Evolutionary conservation across 2,329 filamentous ascomycete species (phyloP), one percentile per base, ranked within the genome.

Genomic region (Trichothecium roseum): DNA sequence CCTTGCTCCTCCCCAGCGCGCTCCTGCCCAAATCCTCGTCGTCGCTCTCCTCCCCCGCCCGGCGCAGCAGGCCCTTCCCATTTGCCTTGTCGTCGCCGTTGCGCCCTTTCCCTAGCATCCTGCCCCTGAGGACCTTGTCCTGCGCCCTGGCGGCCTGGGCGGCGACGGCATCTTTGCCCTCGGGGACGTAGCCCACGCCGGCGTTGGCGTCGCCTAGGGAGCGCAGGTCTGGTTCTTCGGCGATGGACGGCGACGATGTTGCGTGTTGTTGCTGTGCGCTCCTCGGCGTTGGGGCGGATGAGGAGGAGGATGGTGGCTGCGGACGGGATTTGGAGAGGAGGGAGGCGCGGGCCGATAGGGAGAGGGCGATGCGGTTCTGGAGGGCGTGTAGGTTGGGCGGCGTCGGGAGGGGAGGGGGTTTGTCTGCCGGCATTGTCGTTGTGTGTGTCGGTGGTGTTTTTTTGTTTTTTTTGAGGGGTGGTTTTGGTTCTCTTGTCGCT

Each of bases 361-460:
- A 50, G 35, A 67, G 53, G 38, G 59, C 55, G 38, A 67, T 58
- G 40, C 54, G 54, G 55, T 68, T 68, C 40, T 59, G 50, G 33
- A 63, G 45, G 37, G 56, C 49, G 43, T 54, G 54, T 49, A 51
- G 53, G 46, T 63, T 50, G 37, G 56, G 44, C 17, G 59, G 57
- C 32, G 56, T 48, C 32, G 62, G 60, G 32, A 58, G 54, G 35
- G 47, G 45, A 2, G 47, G 42, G 16, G 48, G 38, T 28, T 38
- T 48, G 26, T 40, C 38, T 14, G 43, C 45, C 30, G 43, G 36
- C 48, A 52, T 52, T 36, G 34, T 38, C 27, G 42, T 27, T 12
- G 36, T 14, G 15, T 30, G 28, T n/a, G 32, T 20, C 33, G 22
- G 9, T 20, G 8, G 8, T 12, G 20, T 4, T 3, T 12, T 7